phyloP scores from a whole-genome alignment of 2,329 filamentous ascomycete species.

The Diaporthe sp. region DNA sequence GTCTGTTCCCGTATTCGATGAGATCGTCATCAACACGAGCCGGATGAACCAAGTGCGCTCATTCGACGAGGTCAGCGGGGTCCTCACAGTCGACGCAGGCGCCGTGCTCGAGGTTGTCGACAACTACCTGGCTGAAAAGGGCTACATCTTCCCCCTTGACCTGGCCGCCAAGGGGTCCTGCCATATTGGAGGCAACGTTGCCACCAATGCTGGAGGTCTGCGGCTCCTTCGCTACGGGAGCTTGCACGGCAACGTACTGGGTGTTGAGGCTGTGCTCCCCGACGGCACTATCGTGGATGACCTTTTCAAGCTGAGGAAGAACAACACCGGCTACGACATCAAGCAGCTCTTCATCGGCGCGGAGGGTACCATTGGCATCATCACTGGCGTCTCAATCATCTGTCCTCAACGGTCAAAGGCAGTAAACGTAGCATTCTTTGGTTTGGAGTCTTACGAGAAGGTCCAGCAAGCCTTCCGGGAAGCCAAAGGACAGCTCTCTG shows the following conservation, averaged over 20 bases:
- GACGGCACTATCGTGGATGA: constrained; percentile 94
- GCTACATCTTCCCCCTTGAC: constrained; percentile 94
- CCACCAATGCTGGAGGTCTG: constrained; percentile 94
- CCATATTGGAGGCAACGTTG: constrained; percentile 94
- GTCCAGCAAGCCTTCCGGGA: constrained; percentile 87
- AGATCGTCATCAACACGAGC: constrained; percentile 91
- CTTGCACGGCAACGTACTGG: constrained; percentile 91
- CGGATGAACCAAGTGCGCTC: constrained; percentile 92
- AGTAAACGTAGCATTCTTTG: constrained; percentile 95
- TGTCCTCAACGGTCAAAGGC: constrained; percentile 89
- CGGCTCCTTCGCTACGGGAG: constrained; percentile 92
- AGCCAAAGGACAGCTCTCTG: constrained; percentile 89
- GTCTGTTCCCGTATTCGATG: constrained; percentile 96
- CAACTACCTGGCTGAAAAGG: constrained; percentile 82
- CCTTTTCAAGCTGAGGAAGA: constrained; percentile 89
- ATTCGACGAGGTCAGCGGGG: constrained; percentile 93
- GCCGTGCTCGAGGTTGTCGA: constrained; percentile 92
- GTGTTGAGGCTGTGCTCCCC: constrained; percentile 91
- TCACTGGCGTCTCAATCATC: constrained; percentile 89
- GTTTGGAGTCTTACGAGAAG: constrained; percentile 89
- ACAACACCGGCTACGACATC: constrained; percentile 98
- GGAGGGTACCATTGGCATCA: constrained; percentile 94
- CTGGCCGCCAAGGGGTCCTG: constrained; percentile 98
- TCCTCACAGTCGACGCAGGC: constrained; percentile 90
- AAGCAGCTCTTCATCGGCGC: constrained; percentile 97